Evolutionary conservation across 306 rosid genomes (phyloP), one percentile per base, ranked within the genome.

Genomic region (Urtica urens): DNA sequence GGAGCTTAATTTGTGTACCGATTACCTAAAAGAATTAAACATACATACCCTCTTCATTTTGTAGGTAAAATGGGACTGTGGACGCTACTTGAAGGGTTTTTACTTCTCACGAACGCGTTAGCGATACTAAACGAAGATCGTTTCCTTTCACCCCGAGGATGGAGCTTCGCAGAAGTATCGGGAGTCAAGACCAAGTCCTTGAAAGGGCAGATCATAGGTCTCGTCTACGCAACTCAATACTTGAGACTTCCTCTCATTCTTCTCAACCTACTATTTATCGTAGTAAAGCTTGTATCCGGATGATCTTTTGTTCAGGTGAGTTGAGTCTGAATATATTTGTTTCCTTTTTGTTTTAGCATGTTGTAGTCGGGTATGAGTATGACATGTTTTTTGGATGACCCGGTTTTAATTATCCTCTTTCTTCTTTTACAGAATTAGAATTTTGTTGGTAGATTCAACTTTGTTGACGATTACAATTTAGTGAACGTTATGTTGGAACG

Each of bases 81-180:
- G 92, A 87, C 84, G 8, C 57, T 87, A 27, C 72, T 87, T n/a
- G 94, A 87, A 72, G 94, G 87, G 33, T 62, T 68, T 34, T 67
- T 87, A 52, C 94, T 87, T 50, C 82, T 87, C 62, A 85, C 87
- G 39, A 87, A 87, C 54, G 75, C 94, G 24, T 52, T 87, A 18
- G 94, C 96, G 7, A 75, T 87, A 50, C 63, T 87, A 37, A 87
- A 82, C 13, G 94, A 82, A 60, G 96, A 87, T 58, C 87, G 87
- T 18, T 87, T 87, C 64, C 92, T 79, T 46, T 76, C 71, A 4
- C 86, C 84, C 5, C 65, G 79, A 66, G 80, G 94, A 45, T 77
- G 70, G 80, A 76, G 85, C 73, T 78, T 80, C 50, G 68, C 92
- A 29, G 82, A 77, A 26, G 72, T 77, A 71, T 70, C 83, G 3